Percentiles rank a stretch among this genome's conserved stretches.
These are phyloP conservation scores for Bolboschoenus planiculmis DNA, from an alignment of 176 grass and related monocot genomes.

Conservation along the genomic window DNA sequence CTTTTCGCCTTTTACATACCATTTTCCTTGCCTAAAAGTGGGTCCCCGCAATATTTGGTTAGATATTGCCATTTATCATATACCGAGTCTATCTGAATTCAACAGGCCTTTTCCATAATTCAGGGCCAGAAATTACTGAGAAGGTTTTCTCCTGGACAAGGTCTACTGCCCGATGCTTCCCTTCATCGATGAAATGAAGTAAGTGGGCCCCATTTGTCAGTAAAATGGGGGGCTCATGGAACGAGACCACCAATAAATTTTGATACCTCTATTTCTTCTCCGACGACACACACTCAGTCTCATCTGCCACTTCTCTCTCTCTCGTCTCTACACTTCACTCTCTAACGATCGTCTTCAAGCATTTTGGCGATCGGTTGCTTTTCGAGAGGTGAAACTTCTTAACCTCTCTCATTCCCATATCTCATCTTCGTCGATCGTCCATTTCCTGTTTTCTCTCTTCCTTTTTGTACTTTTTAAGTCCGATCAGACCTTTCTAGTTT, in stretches of 20 bases:
- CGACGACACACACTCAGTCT: neutral
- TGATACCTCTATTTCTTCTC: neutral
- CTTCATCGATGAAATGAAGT: neutral
- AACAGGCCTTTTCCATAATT: too few relatives aligned
- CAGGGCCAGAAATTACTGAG: neutral
- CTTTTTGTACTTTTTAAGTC: neutral
- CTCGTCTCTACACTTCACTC: neutral
- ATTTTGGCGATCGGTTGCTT: neutral
- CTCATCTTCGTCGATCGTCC: neutral
- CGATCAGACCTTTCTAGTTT: neutral
- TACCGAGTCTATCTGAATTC: neutral
- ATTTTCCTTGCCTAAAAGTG: too few relatives aligned
- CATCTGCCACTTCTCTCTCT: neutral
- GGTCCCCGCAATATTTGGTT: neutral
- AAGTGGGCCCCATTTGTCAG: neutral
- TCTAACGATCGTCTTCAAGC: neutral
- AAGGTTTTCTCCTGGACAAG: neutral
- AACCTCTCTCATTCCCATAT: neutral
- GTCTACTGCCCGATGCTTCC: neutral
- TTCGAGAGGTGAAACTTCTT: neutral
- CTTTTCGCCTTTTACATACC: neutral
- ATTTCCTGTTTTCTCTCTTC: neutral
- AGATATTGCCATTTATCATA: neutral
- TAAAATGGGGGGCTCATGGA: neutral
- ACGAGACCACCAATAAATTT: neutral